Evolutionary conservation across 192 early-diverging fungal genomes (phyloP), one percentile per base, ranked within the genome.

Genomic region (Fimicolochytrium jonesii): DNA sequence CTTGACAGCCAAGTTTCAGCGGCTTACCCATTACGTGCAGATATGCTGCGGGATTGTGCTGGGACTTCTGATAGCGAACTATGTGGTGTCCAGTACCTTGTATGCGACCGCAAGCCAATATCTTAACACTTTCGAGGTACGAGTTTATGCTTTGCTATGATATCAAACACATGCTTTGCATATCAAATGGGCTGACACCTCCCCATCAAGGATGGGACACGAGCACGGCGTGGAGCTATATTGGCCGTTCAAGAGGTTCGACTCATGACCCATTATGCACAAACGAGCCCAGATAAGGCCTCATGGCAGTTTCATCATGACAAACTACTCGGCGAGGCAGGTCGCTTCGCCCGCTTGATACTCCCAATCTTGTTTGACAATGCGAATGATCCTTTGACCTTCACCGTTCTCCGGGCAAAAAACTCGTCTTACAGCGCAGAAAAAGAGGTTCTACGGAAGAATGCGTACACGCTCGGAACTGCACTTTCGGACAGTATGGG

Each of bases 131-230:
- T 7, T 55, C 3, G 31, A 37, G 46, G n/a, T n/a, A n/a, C n/a
- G n/a, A n/a, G n/a, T n/a, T n/a, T n/a, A n/a, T n/a, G n/a, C n/a
- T n/a, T n/a, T n/a, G n/a, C n/a, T n/a, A n/a, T n/a, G n/a, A n/a
- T n/a, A n/a, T n/a, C n/a, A n/a, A n/a, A n/a, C n/a, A n/a, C n/a
- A n/a, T n/a, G n/a, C n/a, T n/a, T n/a, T n/a, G n/a, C n/a, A n/a
- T n/a, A n/a, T n/a, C n/a, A n/a, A n/a, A n/a, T n/a, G n/a, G n/a
- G n/a, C n/a, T n/a, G n/a, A n/a, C n/a, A n/a, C n/a, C n/a, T n/a
- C n/a, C n/a, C n/a, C n/a, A n/a, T n/a, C n/a, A n/a, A 48, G 53
- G 53, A 55, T 20, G 53, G 32, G 4, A 55, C 53, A 22, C 31
- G 36, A 2, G 53, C 33, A 26, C 53, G 53, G 17, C 53, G 53